Evolutionary conservation across 148 eudicot species (phyloP).

Genomic region (Rhododendron mucronatum): DNA sequence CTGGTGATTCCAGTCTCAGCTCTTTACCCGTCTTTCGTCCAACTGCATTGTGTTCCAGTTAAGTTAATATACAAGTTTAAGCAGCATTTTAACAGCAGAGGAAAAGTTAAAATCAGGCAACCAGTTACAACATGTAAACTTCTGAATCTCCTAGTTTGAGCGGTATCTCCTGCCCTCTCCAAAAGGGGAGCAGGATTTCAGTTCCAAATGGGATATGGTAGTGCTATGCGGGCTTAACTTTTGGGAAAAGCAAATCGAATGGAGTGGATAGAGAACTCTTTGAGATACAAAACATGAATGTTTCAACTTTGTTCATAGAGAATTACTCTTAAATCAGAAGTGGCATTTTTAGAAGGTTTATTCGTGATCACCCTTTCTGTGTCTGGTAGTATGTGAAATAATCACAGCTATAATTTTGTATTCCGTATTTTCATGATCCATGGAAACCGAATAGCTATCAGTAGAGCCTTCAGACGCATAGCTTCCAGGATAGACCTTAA

Average conservation of each 20-base stretch:
- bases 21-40: slow-evolving; percentile 4
- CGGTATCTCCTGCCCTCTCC: background rate
- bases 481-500: background rate
- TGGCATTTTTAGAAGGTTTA: background rate
- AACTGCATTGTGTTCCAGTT: slow-evolving; percentile 12
- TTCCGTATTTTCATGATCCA: background rate
- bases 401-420: background rate
- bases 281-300: background rate
- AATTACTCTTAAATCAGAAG: background rate
- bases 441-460: background rate
- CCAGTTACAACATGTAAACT: background rate
- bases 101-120: background rate
- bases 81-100: background rate
- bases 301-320: background rate
- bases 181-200: background rate
- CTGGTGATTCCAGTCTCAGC: slow-evolving; percentile 1
- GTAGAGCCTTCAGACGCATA: background rate
- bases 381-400: background rate
- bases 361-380: background rate
- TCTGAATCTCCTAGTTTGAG: background rate
- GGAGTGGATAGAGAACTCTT: background rate
- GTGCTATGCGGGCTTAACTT: background rate
- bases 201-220: background rate
- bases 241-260: background rate
- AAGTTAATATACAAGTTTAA: background rate